phyloP scores from a whole-genome alignment of 306 rosid genomes.

The Heteromeles arbutifolia region DNA sequence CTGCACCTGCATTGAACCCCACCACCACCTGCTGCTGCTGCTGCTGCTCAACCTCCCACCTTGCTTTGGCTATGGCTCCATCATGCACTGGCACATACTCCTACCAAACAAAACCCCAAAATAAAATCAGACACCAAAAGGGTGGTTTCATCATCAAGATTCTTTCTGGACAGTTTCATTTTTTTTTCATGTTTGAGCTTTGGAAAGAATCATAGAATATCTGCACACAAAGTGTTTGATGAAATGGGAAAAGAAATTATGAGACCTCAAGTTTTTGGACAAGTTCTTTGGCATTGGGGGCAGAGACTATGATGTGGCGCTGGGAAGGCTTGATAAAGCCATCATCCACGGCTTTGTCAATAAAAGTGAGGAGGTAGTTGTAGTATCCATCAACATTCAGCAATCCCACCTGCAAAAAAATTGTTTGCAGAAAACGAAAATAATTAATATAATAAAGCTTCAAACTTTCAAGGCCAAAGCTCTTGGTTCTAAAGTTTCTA shows the following conservation, averaged over 20 bases:
- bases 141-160: conserved; percentile 5
- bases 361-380: conserved; percentile 42
- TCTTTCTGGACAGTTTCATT: neutral
- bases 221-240: neutral
- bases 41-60: conserved; percentile 42
- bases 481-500: neutral
- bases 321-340: conserved; percentile 58
- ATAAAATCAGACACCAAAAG: neutral
- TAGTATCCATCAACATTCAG: conserved; percentile 56
- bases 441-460: neutral
- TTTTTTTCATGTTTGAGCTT: conserved; percentile 4
- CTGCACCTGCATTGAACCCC: conserved; percentile 29
- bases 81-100: conserved; percentile 57
- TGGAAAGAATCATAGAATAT: neutral
- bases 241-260: neutral
- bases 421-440: neutral
- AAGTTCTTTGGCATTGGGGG: conserved; percentile 50
- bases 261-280: conserved; percentile 55
- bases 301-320: conserved; percentile 47
- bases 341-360: conserved; percentile 58
- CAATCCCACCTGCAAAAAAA: conserved; percentile 42
- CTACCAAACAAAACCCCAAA: conserved; percentile 21
- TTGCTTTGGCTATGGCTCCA: conserved; percentile 41
- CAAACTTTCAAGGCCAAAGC: neutral
- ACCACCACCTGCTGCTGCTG: conserved; percentile 10